These are phyloP conservation scores for Ganoderma sinense DNA, from an alignment of 1,284 basidiomycete species.

Conservation along the genomic window DNA sequence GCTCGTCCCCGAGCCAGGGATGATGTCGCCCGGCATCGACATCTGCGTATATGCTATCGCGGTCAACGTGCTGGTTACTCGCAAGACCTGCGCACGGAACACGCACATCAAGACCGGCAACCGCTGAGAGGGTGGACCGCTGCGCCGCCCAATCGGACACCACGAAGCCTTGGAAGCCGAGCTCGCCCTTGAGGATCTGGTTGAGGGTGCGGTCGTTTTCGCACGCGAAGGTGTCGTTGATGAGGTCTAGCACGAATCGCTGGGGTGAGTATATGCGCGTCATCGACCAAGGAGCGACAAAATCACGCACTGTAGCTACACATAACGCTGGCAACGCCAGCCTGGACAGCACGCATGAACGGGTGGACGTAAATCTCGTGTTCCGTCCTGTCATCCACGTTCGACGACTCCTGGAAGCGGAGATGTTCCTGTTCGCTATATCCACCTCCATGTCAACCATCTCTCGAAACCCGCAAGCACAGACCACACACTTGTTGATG, in stretches of 20 bases:
- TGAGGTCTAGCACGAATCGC: slow-evolving; percentile 47
- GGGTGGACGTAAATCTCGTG: slow-evolving; percentile 79
- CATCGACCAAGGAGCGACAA: not conserved
- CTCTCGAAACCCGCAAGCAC: not conserved
- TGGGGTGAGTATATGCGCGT: not conserved
- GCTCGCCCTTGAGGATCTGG: slow-evolving; percentile 80
- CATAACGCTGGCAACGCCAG: slow-evolving; percentile 82
- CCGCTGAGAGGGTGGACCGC: slow-evolving; percentile 62
- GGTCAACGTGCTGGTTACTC: not conserved
- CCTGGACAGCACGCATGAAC: slow-evolving; percentile 77
- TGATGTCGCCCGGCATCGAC: slow-evolving; percentile 79
- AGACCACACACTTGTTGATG: slow-evolving; percentile 65
- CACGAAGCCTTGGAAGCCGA: slow-evolving; percentile 81
- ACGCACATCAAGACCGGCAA: slow-evolving; percentile 72
- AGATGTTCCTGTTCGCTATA: slow-evolving; percentile 73
- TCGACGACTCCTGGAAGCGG: slow-evolving; percentile 60
- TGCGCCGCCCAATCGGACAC: slow-evolving; percentile 77
- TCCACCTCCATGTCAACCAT: not conserved
- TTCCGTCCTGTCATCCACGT: slow-evolving; percentile 81
- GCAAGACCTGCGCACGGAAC: not conserved
- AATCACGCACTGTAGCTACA: slow-evolving; percentile 65
- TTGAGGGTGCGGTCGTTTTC: slow-evolving; percentile 82
- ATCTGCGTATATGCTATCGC: slow-evolving; percentile 47
- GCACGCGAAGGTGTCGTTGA: slow-evolving; percentile 85
- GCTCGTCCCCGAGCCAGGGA: slow-evolving; percentile 53